phyloP scores from a whole-genome alignment of 495 filamentous ascomycete genomes.

The Thozetella sp. region DNA sequence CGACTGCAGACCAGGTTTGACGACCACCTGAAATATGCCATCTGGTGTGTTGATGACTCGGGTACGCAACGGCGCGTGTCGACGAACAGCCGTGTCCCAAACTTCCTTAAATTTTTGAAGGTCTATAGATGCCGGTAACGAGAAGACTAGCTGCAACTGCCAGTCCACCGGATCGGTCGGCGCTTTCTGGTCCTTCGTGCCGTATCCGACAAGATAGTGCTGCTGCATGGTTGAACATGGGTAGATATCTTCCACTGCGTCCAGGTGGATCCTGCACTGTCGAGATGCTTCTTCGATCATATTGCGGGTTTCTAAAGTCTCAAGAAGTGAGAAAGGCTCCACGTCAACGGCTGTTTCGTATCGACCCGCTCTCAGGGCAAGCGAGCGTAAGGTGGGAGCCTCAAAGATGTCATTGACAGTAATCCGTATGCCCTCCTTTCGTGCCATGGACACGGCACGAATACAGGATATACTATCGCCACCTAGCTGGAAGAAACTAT shows the following conservation, averaged over 20 bases:
- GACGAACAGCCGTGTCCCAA: not conserved
- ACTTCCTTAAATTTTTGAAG: not conserved
- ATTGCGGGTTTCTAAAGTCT: not conserved
- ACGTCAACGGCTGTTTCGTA: not conserved
- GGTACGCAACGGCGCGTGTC: not conserved
- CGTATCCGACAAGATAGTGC: not conserved
- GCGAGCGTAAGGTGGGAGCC: not conserved
- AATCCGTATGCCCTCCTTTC: not conserved
- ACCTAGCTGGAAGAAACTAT: not conserved
- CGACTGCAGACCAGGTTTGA: not conserved
- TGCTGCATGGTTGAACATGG: not conserved
- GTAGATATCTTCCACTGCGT: not conserved
- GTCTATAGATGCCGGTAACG: not conserved
- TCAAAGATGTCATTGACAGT: not conserved
- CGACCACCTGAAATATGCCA: not conserved
- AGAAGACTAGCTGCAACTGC: not conserved
- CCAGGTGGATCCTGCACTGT: not conserved
- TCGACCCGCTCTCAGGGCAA: not conserved
- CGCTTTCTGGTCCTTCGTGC: not conserved
- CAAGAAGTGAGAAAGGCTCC: not conserved
- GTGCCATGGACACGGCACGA: not conserved
- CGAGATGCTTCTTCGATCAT: not conserved
- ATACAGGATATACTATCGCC: not conserved
- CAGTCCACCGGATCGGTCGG: not conserved
- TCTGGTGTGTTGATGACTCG: not conserved